Evolutionary conservation across 345 rosid species (phyloP).

Genomic region (Ceriops tagal): DNA sequence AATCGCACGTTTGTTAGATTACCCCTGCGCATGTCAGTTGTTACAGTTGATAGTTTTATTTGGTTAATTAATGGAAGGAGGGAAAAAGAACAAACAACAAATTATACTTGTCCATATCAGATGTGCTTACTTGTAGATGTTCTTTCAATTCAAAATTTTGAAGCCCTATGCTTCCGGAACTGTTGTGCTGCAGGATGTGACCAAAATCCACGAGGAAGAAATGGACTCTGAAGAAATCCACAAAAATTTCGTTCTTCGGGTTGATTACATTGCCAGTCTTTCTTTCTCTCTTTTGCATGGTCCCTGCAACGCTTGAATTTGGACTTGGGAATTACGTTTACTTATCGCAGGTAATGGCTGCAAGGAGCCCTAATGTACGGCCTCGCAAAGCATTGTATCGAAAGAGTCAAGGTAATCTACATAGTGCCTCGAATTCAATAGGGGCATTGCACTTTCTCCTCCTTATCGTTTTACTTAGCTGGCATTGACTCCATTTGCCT

Average conservation of each 20-base stretch:
- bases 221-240: slow-evolving; percentile 80
- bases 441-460: not conserved
- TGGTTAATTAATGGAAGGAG: too few species aligned
- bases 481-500: not conserved
- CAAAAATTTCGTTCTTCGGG: slow-evolving; percentile 83
- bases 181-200: slow-evolving; percentile 96
- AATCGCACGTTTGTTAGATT: too few species aligned
- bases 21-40: too few species aligned
- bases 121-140: too few species aligned
- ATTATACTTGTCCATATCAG: too few species aligned
- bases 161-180: too few species aligned
- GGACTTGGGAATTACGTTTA: slow-evolving; percentile 5
- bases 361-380: slow-evolving; percentile 81
- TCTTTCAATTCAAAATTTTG: too few species aligned
- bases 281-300: not conserved
- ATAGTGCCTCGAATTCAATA: not conserved
- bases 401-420: slow-evolving; percentile 44
- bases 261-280: slow-evolving; percentile 22
- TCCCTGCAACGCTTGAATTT: not conserved
- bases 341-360: slow-evolving; percentile 75
- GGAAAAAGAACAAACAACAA: too few species aligned
- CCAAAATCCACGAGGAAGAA: slow-evolving; percentile 85
- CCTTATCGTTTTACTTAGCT: not conserved
- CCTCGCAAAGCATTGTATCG: slow-evolving; percentile 53
- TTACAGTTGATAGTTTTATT: too few species aligned